A percentile compares a stretch with the other conserved stretches of the same genome.
Conservation (phyloP, 768 basidiomycete species). For the Russula brevipes region DNA sequence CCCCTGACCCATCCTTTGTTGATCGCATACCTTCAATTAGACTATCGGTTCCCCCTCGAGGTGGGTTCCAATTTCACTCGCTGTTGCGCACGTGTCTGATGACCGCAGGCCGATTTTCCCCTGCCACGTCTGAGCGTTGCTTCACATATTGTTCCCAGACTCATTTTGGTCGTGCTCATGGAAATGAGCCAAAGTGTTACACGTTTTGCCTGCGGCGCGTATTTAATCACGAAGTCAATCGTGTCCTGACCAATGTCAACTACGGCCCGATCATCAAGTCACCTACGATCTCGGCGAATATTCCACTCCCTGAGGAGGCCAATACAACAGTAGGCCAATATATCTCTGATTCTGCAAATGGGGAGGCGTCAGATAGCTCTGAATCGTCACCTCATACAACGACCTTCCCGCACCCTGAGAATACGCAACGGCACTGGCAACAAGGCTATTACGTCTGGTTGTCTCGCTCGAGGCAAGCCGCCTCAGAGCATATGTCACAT, state of each 20-base stretch:
- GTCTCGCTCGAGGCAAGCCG: conserved; percentile 46
- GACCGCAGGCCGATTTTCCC: conserved; percentile 29
- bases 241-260: conserved; percentile 23
- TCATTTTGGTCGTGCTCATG: conserved; percentile 30
- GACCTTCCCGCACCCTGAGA: conserved; percentile 24
- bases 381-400: conserved; percentile 11
- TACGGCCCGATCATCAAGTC: conserved; percentile 18
- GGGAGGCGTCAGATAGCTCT: conserved; percentile 5
- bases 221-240: conserved; percentile 35
- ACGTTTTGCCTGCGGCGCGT: conserved; percentile 37
- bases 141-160: conserved; percentile 36
- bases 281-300: conserved; percentile 15
- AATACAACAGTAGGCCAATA: conserved; percentile 25
- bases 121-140: conserved; percentile 34
- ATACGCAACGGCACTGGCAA: conserved; percentile 56
- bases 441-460: conserved; percentile 76
- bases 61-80: neutral
- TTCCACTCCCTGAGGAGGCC: conserved; percentile 22
- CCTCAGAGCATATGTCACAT: conserved; percentile 49
- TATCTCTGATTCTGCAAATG: conserved; percentile 30
- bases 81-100: neutral
- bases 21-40: conserved; percentile 22
- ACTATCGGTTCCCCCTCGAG: conserved; percentile 18
- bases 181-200: conserved; percentile 34
- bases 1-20: conserved; percentile 14